phyloP scores from a whole-genome alignment of 2,329 filamentous ascomycete genomes.

The Coniella vitis region DNA sequence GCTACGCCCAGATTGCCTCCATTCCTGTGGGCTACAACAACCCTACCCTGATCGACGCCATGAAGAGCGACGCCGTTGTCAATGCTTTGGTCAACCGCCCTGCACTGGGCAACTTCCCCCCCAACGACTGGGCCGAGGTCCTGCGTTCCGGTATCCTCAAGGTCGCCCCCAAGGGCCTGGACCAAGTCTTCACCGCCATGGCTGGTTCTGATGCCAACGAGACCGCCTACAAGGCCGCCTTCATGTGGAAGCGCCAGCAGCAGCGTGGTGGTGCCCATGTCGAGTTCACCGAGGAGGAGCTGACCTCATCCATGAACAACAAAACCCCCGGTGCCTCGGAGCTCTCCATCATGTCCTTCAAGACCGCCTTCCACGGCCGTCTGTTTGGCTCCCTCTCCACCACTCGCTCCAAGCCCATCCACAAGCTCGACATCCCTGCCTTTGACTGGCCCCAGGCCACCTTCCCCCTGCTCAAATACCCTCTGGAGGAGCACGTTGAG shows the following conservation, averaged over 20 bases:
- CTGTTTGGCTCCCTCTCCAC: constrained; percentile 83
- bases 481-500: constrained; percentile 68
- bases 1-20: constrained; percentile 86
- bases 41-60: constrained; percentile 61
- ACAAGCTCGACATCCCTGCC: constrained; percentile 90
- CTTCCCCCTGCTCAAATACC: constrained; percentile 82
- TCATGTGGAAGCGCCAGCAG: constrained; percentile 81
- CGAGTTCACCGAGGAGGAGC: constrained; percentile 74
- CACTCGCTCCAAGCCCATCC: constrained; percentile 86
- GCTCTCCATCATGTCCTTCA: constrained; percentile 84
- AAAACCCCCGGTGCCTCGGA: constrained; percentile 64
- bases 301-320: constrained; percentile 73
- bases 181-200: constrained; percentile 88
- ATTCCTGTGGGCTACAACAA: constrained; percentile 94
- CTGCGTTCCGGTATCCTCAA: constrained; percentile 74
- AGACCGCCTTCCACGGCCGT: constrained; percentile 81
- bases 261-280: constrained; percentile 71
- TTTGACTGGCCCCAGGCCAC: constrained; percentile 92
- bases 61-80: constrained; percentile 71
- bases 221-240: constrained; percentile 89
- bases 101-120: constrained; percentile 85
- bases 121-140: constrained; percentile 73
- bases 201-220: constrained; percentile 91
- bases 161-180: constrained; percentile 73
- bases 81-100: constrained; percentile 80